Conservation (phyloP, 208 protist species). For the Leishmania arabica region DNA sequence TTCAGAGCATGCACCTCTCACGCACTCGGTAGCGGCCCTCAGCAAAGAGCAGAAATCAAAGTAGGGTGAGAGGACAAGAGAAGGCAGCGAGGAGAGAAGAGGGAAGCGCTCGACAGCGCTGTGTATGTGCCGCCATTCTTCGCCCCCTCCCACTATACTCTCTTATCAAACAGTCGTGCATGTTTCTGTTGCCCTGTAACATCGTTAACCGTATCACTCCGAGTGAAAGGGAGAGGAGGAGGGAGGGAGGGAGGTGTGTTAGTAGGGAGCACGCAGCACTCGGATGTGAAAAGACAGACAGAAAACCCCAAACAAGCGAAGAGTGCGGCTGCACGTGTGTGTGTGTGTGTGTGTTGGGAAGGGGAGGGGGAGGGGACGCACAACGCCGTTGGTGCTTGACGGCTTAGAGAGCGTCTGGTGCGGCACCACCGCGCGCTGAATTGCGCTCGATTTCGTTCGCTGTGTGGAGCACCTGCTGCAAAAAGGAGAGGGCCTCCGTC, state of each 20-base stretch:
- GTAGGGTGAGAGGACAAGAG: background rate
- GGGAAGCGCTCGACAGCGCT: background rate
- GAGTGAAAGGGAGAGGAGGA: background rate
- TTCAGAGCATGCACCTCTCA: background rate
- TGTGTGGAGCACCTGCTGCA: slow-evolving; percentile 79
- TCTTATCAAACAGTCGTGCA: background rate
- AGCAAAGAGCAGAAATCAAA: background rate
- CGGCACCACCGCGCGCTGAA: slow-evolving; percentile 65
- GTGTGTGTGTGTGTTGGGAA: background rate
- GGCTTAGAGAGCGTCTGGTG: slow-evolving; percentile 58
- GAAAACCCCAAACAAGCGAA: background rate
- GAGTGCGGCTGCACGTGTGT: background rate
- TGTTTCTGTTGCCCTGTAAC: no score
- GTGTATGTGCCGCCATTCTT: background rate
- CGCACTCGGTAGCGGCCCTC: background rate
- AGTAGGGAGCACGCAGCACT: background rate
- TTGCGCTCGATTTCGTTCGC: slow-evolving; percentile 84
- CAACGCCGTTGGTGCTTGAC: background rate
- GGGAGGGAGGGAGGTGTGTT: background rate
- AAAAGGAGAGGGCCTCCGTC: slow-evolving; percentile 76
- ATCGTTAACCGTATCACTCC: background rate
- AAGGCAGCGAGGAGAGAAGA: no score
- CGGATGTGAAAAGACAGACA: background rate
- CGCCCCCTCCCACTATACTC: background rate
- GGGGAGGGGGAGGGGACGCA: no score